phyloP scores from a whole-genome alignment of 208 protist genomes.

The Wallacemonas rigidus region DNA sequence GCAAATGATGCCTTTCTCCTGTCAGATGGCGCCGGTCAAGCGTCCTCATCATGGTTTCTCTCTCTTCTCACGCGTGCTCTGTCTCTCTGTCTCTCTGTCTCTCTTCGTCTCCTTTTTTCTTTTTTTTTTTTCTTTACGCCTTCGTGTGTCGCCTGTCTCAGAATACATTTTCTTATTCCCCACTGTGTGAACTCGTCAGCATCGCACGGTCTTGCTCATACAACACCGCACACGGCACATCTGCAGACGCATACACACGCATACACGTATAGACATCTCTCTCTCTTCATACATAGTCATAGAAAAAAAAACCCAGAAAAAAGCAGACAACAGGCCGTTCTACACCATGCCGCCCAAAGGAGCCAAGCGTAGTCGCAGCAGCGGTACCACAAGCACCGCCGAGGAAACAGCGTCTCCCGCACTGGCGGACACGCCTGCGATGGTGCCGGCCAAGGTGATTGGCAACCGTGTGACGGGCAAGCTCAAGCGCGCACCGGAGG shows the following conservation, averaged over 20 bases:
- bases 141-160: too few species aligned
- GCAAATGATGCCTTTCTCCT: not conserved
- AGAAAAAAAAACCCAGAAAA: not conserved
- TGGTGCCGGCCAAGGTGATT: constrained; percentile 21
- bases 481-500: constrained; percentile 37
- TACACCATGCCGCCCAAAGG: constrained; percentile 13
- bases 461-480: constrained; percentile 30
- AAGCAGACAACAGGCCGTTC: not conserved
- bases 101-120: not conserved
- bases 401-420: too few species aligned
- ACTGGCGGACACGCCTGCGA: not conserved
- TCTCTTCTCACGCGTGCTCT: not conserved
- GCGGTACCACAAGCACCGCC: not conserved
- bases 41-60: not conserved
- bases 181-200: too few species aligned
- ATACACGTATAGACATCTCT: constrained; percentile 4
- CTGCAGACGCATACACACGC: not conserved
- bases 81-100: not conserved
- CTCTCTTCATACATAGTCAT: not conserved
- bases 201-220: not conserved
- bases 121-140: too few species aligned
- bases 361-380: constrained; percentile 17
- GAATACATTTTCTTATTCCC: too few species aligned
- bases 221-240: not conserved
- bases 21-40: not conserved